These are phyloP conservation scores for Mediolabrus comicus DNA, from an alignment of 108 stramenopile genomes.

Conservation along the genomic window DNA sequence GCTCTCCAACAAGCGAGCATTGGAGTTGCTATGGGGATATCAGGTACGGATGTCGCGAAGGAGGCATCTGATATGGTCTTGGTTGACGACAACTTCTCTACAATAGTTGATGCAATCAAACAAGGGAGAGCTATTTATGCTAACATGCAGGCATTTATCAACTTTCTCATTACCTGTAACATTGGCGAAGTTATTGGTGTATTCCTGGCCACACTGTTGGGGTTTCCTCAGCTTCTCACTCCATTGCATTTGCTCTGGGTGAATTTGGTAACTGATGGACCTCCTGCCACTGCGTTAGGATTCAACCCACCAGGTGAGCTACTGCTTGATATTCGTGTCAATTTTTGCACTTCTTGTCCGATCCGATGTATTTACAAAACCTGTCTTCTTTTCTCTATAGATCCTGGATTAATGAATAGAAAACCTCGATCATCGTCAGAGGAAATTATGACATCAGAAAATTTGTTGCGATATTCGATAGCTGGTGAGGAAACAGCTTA, in stretches of 20 bases:
- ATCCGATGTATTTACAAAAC: too few relatives aligned
- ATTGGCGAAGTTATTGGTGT: conserved; percentile 96
- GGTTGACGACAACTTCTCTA: conserved; percentile 95
- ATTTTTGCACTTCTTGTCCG: too few relatives aligned
- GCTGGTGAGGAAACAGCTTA: too few relatives aligned
- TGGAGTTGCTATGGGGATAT: conserved; percentile 93
- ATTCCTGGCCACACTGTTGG: conserved; percentile 88
- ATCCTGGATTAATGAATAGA: conserved; percentile 86
- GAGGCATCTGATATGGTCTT: conserved; percentile 78
- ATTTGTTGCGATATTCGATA: conserved; percentile 84
- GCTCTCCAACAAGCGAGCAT: conserved; percentile 98
- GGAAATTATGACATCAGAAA: conserved; percentile 91
- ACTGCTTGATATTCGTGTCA: neutral
- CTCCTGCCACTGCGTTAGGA: conserved; percentile 97
- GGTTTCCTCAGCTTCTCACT: conserved; percentile 93
- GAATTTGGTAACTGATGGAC: conserved; percentile 97
- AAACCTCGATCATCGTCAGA: conserved; percentile 87
- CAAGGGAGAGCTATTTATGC: conserved; percentile 96
- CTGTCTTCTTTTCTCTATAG: too few relatives aligned
- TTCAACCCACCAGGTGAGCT: conserved; percentile 97
- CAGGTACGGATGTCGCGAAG: conserved; percentile 84
- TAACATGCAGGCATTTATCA: conserved; percentile 98
- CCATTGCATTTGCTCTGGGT: conserved; percentile 97
- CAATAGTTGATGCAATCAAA: conserved; percentile 93
- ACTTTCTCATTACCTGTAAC: conserved; percentile 97